A percentile compares a stretch with the other conserved stretches of the same genome.
These are phyloP conservation scores for Wickerhamiella kurtzmanii DNA, from an alignment of 805 yeast genomes.

Conservation along the genomic window DNA sequence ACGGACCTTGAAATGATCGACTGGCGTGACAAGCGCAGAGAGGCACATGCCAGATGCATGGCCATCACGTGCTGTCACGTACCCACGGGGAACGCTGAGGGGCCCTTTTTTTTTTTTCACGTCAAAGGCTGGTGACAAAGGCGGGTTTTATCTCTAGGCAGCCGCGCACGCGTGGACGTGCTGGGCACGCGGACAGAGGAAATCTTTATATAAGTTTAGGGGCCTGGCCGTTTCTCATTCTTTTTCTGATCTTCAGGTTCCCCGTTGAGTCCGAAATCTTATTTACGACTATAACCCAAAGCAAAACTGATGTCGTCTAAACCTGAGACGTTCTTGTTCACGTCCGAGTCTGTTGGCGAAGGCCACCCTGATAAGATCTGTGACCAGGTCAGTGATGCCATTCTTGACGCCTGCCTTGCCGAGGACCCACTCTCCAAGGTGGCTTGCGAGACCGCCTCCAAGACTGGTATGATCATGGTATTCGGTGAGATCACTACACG, in stretches of 20 bases:
- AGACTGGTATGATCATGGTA: slow-evolving; percentile 98
- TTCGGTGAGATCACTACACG: slow-evolving; percentile 98
- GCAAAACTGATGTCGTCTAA: neutral
- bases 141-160: neutral
- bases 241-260: neutral
- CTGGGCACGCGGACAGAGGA: neutral
- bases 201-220: neutral
- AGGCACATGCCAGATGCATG: neutral
- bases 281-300: no score
- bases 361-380: slow-evolving; percentile 52
- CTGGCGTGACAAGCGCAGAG: no score
- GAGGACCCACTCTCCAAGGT: slow-evolving; percentile 96
- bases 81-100: no score
- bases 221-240: neutral
- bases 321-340: slow-evolving; percentile 38
- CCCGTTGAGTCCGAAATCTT: neutral
- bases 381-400: slow-evolving; percentile 98
- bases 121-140: neutral
- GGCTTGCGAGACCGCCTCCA: slow-evolving; percentile 98
- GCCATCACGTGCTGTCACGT: neutral
- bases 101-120: neutral
- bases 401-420: slow-evolving; percentile 90
- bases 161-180: neutral
- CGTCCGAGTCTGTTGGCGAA: slow-evolving; percentile 60
- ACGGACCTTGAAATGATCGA: no score